Evolutionary conservation across 441 rosid genomes (phyloP).

Genomic region (Viola pubescens): DNA sequence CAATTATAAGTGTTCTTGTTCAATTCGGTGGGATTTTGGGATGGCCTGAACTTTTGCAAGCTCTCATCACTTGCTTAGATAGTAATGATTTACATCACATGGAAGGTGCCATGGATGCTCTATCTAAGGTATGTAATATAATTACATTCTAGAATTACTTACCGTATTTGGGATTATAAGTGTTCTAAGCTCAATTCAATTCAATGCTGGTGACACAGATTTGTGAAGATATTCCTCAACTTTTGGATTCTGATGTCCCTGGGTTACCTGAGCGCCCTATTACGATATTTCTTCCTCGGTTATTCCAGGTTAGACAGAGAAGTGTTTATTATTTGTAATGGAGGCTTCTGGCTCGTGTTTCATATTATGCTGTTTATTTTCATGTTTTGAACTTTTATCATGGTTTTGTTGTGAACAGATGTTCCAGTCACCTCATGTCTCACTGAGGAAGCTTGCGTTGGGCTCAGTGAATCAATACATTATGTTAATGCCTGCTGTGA

Average conservation of each 20-base stretch:
- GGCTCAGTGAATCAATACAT: slow-evolving; percentile 86
- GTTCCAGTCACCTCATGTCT: slow-evolving; percentile 90
- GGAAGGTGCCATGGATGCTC: slow-evolving; percentile 99
- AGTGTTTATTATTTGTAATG: slow-evolving; percentile 6
- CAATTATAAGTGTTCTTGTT: slow-evolving; percentile 79
- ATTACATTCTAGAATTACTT: slow-evolving; percentile 5
- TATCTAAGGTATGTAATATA: slow-evolving; percentile 71
- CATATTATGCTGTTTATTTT: slow-evolving; percentile 1
- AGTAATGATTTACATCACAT: slow-evolving; percentile 84
- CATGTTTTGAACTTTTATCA: slow-evolving; percentile 1
- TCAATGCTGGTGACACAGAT: slow-evolving; percentile 37
- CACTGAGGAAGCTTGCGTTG: slow-evolving; percentile 77
- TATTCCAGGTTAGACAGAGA: slow-evolving; percentile 54
- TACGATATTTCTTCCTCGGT: slow-evolving; percentile 71
- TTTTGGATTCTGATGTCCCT: slow-evolving; percentile 78
- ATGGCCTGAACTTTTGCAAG: slow-evolving; percentile 92
- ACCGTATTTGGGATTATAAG: background rate
- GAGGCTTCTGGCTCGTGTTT: background rate
- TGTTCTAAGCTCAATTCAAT: background rate
- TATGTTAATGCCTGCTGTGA: slow-evolving; percentile 96
- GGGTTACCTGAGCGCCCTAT: slow-evolving; percentile 88
- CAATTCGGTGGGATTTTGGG: slow-evolving; percentile 65
- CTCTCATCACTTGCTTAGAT: slow-evolving; percentile 80
- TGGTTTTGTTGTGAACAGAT: slow-evolving; percentile 47
- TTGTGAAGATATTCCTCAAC: slow-evolving; percentile 96